Evolutionary conservation across 108 stramenopile species (phyloP).

Genomic region (Asterionellopsis glacialis): DNA sequence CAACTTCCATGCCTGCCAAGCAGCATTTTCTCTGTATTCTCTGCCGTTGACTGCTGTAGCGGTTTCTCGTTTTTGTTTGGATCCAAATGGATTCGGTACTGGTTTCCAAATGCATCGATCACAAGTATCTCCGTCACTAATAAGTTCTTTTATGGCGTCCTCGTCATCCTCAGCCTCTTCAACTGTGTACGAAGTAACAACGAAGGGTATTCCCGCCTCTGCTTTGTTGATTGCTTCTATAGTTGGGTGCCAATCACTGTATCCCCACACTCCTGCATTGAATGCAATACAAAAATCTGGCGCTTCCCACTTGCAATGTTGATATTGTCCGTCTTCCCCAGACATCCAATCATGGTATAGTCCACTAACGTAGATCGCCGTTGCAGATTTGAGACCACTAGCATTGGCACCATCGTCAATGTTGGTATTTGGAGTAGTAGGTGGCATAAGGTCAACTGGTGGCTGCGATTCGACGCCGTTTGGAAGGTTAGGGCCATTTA

Average conservation of each 20-base stretch:
- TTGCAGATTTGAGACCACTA: constrained; percentile 23
- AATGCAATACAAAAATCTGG: constrained; percentile 65
- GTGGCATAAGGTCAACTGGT: constrained; percentile 32
- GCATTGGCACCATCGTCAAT: constrained; percentile 9
- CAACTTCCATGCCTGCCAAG: constrained; percentile 83
- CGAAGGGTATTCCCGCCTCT: constrained; percentile 29
- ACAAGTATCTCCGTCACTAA: neutral
- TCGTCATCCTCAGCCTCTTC: constrained; percentile 79
- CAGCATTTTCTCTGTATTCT: constrained; percentile 71
- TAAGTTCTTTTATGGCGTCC: constrained; percentile 41
- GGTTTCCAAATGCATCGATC: constrained; percentile 6
- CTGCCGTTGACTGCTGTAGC: constrained; percentile 39
- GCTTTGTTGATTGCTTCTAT: constrained; percentile 19
- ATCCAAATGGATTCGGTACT: constrained; percentile 69
- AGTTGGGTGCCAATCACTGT: constrained; percentile 77
- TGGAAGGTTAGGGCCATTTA: constrained; percentile 71
- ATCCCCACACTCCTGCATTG: constrained; percentile 89
- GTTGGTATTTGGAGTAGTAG: no score
- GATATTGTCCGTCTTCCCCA: neutral
- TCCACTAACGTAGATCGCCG: constrained; percentile 44
- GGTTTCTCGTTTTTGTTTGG: constrained; percentile 39
- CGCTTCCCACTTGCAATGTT: constrained; percentile 4
- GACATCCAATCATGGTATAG: constrained; percentile 62
- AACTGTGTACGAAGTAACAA: constrained; percentile 79
- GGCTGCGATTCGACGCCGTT: constrained; percentile 9